Base-by-base conservation (phyloP, 805 yeast species). In the Yueomyces sp. region DNA sequence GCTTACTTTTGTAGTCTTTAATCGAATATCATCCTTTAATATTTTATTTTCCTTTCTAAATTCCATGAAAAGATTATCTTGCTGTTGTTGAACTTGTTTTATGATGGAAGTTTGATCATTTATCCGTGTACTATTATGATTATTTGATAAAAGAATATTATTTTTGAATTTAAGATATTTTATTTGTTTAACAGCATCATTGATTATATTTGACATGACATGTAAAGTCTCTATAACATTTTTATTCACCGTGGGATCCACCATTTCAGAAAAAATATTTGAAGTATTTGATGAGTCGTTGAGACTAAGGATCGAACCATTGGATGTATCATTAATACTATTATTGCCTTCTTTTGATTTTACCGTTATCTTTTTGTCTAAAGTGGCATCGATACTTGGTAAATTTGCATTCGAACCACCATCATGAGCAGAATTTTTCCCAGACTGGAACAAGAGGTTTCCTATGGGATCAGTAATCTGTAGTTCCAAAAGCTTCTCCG, bases 1-100 rank as follows among this genome's bases (percentile, higher is more conserved):
- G 46, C 59, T 60, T 36, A 75, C 59, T 47, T 68, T 64, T 40
- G 59, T 60, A 45, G 70, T 71, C 42, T 72, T 70, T 36, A 53
- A 55, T 36, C 63, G 59, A 28, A 70, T 56, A 42, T 69, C 64
- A 8, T 59, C 56, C 46, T 67, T 57, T 9, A 70, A 59, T 19
- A 56, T 57, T 28, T 61, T 64, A 40, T 60, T 54, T 36, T 62
- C 66, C 11, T 58, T 45, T 45, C 55, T 57, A 44, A 56, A 47
- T 42, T 57, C 60, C 28, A 60, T 62, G 44, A 59, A 60, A 45
- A 57, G 53, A 40, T 64, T 52, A 40, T 54, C 63, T 36, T 48
- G 52, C 40, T 60, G 64, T 40, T 67, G 74, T 46, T 27, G 12
- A 37, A 37, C 7, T 26, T 6, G 28, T 37, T 8, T 26, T 12